A percentile compares a stretch with the other conserved stretches of the same genome.
phyloP scores from a whole-genome alignment of 176 grass and related monocot species.

The Miscanthus lutarioriparius region DNA sequence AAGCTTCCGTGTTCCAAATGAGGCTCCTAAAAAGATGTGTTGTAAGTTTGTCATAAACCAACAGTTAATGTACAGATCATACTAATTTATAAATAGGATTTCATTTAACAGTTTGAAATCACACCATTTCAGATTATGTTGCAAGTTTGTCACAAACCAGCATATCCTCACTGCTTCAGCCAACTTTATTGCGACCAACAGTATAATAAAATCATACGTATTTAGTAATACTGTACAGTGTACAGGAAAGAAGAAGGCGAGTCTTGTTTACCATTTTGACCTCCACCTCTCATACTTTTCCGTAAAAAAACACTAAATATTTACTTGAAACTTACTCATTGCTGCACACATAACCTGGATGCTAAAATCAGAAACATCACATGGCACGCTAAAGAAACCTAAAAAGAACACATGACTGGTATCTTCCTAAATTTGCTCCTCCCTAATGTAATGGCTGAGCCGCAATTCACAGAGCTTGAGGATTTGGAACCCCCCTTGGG shows the following conservation, averaged over 20 bases:
- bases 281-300: not conserved
- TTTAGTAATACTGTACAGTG: conserved; percentile 1
- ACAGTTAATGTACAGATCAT: not conserved
- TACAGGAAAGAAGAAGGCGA: conserved; percentile 40
- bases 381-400: conserved; percentile 30
- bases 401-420: conserved; percentile 22
- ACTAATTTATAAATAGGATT: not conserved
- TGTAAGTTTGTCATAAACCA: not conserved
- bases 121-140: not conserved
- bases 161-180: not conserved
- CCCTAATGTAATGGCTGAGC: not conserved
- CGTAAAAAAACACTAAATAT: conserved; percentile 32
- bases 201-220: conserved; percentile 30
- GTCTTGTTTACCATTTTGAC: conserved; percentile 14
- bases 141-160: not conserved
- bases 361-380: conserved; percentile 49
- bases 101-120: not conserved
- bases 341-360: conserved; percentile 53
- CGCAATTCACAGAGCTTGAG: conserved; percentile 36
- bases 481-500: conserved; percentile 57
- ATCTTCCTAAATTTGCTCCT: conserved; percentile 26
- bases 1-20: not conserved
- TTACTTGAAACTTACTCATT: conserved; percentile 27
- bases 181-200: conserved; percentile 27
- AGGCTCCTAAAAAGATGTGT: not conserved